Percentiles rank a stretch among this genome's conserved stretches.
Conservation (phyloP, 176 grass and related monocot genomes). For the Bolboschoenus planiculmis region DNA sequence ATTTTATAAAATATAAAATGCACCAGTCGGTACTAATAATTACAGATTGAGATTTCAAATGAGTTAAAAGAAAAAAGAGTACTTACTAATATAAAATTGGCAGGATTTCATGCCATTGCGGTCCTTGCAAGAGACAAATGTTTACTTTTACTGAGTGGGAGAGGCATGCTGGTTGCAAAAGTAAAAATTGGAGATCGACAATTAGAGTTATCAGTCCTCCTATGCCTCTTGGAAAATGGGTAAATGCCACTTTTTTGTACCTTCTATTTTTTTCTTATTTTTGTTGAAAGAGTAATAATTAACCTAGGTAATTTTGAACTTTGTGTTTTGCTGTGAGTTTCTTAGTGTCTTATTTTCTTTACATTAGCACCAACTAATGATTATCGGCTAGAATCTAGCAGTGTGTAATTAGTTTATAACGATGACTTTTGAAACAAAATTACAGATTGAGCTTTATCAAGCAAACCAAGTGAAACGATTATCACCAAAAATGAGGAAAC, state of each 20-base stretch:
- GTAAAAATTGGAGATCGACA: constrained; percentile 97
- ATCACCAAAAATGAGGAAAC: constrained; percentile 89
- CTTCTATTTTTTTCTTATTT: background rate
- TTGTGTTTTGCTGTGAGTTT: background rate
- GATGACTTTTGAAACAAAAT: constrained; percentile 27
- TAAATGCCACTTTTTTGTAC: constrained; percentile 38
- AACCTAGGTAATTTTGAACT: constrained; percentile 17
- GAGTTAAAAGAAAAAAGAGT: background rate
- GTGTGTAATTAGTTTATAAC: constrained; percentile 10
- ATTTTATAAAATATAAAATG: background rate
- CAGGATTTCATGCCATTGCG: constrained; percentile 83
- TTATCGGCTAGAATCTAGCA: background rate
- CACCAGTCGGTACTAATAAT: background rate
- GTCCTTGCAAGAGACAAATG: constrained; percentile 79
- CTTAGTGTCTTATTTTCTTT: background rate
- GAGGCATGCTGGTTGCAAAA: constrained; percentile 77
- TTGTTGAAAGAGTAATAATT: constrained; percentile 17
- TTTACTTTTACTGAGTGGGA: constrained; percentile 94
- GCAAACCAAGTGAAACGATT: constrained; percentile 59
- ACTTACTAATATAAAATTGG: constrained; percentile 1
- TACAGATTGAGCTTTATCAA: constrained; percentile 77
- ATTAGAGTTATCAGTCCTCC: constrained; percentile 73
- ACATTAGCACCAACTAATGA: background rate
- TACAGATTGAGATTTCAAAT: background rate
- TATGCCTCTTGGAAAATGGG: constrained; percentile 87